Evolutionary conservation across 345 rosid genomes (phyloP), one percentile per base, ranked within the genome.

Genomic region (Brassica rapa): DNA sequence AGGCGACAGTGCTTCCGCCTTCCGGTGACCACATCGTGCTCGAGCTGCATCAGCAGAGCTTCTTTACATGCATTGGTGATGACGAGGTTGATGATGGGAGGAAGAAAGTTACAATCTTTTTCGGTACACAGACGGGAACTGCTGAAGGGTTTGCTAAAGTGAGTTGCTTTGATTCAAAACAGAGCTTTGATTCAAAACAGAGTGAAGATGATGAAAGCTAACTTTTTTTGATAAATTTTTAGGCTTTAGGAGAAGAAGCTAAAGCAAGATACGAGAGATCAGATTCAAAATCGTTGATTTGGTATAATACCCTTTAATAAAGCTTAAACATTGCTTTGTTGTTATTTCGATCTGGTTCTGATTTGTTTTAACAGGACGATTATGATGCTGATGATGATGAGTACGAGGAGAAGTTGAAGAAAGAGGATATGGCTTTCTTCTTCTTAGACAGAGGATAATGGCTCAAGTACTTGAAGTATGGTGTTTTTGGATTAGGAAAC

Each of bases 401-500:
- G 78, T 96, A 96, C 72, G 93, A 88, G 81, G 92, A 87, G 83
- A 93, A 96, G 78, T 77, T 96, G 80, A 96, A 89, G 87, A 96
- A 89, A 77, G 99, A 96, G 80, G 83, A 71, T 77, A 63, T 89
- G 41, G 97, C 83, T 77, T 79, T 96, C 81, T 91, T 96, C 86
- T 89, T 96, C 84, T 81, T 96, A 71, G 99, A 51, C 57, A 51
- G 57, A 51, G 57, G 57, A 51, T 87, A 87, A 72, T 91, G 95
- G 89, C 86, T 90, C 70, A 87, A 87, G 65, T 80, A 84, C 77
- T 80, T 96, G 80, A 85, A 87, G 72, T 96, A 84, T 33, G 99
- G 90, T 66, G 90, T 96, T 21, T 96, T 96, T 89, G 99, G 97
- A 51, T 89, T 96, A 14, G 99, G 98, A 49, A 96, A 96, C 86